phyloP scores from a whole-genome alignment of 352 stramenopile genomes.

The Bremia lactucae region DNA sequence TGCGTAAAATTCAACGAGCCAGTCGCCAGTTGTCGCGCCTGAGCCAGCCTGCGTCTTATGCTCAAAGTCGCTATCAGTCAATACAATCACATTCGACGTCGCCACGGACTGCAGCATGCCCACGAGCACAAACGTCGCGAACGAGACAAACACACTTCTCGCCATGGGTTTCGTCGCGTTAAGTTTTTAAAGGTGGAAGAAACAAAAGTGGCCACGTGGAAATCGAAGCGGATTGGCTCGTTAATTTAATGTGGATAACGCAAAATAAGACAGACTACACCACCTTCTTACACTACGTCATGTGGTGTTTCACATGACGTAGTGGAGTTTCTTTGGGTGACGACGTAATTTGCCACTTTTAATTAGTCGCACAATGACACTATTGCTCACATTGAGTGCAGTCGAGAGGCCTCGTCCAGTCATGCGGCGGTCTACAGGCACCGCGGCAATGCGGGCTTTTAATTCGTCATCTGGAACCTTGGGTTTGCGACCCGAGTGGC shows the following conservation, averaged over 20 bases:
- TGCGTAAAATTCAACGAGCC: constrained; percentile 82
- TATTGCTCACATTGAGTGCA: constrained; percentile 24
- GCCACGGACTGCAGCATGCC: constrained; percentile 12
- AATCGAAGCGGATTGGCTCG: constrained; percentile 6
- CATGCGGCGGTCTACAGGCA: constrained; percentile 21
- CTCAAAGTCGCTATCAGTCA: constrained; percentile 76
- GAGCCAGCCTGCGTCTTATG: constrained; percentile 84
- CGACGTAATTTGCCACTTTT: constrained; percentile 23
- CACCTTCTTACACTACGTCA: no score
- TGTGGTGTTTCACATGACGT: constrained; percentile 33
- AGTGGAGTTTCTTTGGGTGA: constrained; percentile 29
- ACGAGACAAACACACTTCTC: no score
- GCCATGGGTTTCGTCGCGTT: no score
- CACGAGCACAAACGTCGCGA: constrained; percentile 18
- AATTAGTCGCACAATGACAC: constrained; percentile 24
- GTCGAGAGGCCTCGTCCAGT: constrained; percentile 21
- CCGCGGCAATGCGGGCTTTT: constrained; percentile 19
- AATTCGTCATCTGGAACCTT: constrained; percentile 26
- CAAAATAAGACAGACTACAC: no score
- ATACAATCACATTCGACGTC: constrained; percentile 44
- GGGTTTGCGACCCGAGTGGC: constrained; percentile 21
- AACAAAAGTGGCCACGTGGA: constrained; percentile 13
- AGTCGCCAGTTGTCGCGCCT: constrained; percentile 87
- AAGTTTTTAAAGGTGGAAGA: no score
- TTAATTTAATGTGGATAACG: neutral